Conservation (phyloP, 2,329 filamentous ascomycete species). For the Teratosphaeria viscida region DNA sequence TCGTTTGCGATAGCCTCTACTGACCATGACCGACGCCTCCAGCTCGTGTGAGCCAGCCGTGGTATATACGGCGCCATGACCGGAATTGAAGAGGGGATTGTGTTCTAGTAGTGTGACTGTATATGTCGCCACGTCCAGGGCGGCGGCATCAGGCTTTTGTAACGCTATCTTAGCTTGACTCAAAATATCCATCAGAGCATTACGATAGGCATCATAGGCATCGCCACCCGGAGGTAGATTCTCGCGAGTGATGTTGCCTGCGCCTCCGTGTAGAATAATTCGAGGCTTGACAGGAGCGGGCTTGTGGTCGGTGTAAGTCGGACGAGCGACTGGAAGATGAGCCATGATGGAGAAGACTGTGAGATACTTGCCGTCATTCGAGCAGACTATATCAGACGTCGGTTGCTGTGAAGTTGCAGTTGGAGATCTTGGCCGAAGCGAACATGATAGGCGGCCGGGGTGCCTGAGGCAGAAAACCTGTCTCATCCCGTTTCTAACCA, state of each 20-base stretch:
- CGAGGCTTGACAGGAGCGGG: slow-evolving; percentile 24
- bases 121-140: slow-evolving; percentile 63
- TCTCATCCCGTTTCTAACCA: no score
- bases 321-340: neutral
- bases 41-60: slow-evolving; percentile 73
- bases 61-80: slow-evolving; percentile 77
- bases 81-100: slow-evolving; percentile 73
- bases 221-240: slow-evolving; percentile 25
- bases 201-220: slow-evolving; percentile 28
- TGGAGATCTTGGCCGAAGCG: no score
- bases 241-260: slow-evolving; percentile 35
- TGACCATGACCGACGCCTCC: slow-evolving; percentile 81
- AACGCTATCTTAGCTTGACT: slow-evolving; percentile 20
- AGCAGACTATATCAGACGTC: neutral
- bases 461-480: no score
- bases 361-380: neutral
- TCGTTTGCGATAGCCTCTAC: slow-evolving; percentile 59
- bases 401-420: neutral
- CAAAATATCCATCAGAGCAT: slow-evolving; percentile 30
- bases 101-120: slow-evolving; percentile 70
- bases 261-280: slow-evolving; percentile 40
- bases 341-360: neutral
- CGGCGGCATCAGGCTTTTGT: slow-evolving; percentile 35
- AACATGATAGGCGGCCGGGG: no score
- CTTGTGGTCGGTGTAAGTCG: slow-evolving; percentile 8